Percentiles rank a stretch among this genome's conserved stretches.
Evolutionary conservation across 176 grass and related monocot species (phyloP).

Genomic region (Luzula sylvatica): DNA sequence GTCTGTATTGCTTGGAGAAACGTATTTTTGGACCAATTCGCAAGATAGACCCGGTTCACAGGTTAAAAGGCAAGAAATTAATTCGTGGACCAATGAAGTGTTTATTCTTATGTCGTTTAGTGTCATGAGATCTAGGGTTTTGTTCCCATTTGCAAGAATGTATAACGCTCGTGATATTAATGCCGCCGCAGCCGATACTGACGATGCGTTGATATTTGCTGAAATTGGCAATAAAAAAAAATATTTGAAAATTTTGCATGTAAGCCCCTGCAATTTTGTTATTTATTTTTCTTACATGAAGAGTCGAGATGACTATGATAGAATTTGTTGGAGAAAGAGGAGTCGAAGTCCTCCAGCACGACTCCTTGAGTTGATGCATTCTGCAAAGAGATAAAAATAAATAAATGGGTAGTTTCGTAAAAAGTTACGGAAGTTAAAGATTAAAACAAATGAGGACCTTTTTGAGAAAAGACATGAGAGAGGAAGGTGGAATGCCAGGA

Average conservation of each 20-base stretch:
- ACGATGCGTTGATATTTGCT: slow-evolving; percentile 85
- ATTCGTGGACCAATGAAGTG: slow-evolving; percentile 64
- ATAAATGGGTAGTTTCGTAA: slow-evolving; percentile 13
- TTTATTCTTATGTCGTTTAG: slow-evolving; percentile 87
- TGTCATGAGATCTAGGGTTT: slow-evolving; percentile 53
- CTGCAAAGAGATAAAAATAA: slow-evolving; percentile 30
- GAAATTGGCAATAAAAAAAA: background rate
- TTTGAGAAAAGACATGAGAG: slow-evolving; percentile 71
- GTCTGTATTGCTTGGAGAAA: slow-evolving; percentile 41
- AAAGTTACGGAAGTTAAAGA: slow-evolving; percentile 12
- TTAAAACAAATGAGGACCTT: slow-evolving; percentile 45
- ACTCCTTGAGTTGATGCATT: slow-evolving; percentile 76
- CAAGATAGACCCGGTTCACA: slow-evolving; percentile 89
- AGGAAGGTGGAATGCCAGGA: slow-evolving; percentile 95
- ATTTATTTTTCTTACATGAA: slow-evolving; percentile 36
- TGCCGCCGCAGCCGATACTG: slow-evolving; percentile 67
- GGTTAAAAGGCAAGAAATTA: slow-evolving; percentile 63
- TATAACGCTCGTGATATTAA: slow-evolving; percentile 68
- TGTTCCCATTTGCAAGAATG: slow-evolving; percentile 55
- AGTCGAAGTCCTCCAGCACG: slow-evolving; percentile 92
- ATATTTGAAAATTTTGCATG: too few species aligned
- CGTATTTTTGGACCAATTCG: slow-evolving; percentile 48
- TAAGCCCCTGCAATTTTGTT: background rate
- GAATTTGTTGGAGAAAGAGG: slow-evolving; percentile 68
- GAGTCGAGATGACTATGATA: slow-evolving; percentile 79